These are phyloP conservation scores for Trichophyton equinum DNA, from an alignment of 2,329 filamentous ascomycete genomes.

Conservation along the genomic window DNA sequence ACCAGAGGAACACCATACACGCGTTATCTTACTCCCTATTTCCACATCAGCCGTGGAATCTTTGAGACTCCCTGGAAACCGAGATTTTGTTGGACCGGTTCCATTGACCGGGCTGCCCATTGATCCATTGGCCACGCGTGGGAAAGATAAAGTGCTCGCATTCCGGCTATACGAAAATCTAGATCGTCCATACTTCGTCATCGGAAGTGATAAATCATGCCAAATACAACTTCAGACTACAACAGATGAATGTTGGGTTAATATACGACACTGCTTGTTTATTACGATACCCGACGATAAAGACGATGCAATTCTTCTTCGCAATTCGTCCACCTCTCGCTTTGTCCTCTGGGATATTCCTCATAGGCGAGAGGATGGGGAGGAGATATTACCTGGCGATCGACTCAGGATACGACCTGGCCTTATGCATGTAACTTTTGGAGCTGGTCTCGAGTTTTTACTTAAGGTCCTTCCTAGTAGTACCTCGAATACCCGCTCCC, in stretches of 20 bases:
- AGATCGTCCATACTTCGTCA: not conserved
- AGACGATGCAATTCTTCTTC: not conserved
- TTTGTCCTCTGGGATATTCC: not conserved
- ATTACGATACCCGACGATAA: not conserved
- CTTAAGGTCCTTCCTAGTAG: not conserved
- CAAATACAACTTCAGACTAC: not conserved
- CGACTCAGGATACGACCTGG: not conserved
- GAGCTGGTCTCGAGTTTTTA: constrained; percentile 2
- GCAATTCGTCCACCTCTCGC: not conserved
- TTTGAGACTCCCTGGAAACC: not conserved
- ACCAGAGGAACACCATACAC: not conserved
- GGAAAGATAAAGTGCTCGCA: not conserved
- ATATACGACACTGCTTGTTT: not conserved
- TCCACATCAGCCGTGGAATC: not conserved
- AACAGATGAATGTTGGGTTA: constrained; percentile 3
- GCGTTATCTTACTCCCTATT: not conserved
- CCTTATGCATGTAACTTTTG: constrained; percentile 1
- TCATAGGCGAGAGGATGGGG: not conserved
- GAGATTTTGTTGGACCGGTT: not conserved
- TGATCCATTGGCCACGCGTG: not conserved
- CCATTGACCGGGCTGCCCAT: not conserved
- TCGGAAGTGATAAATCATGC: not conserved
- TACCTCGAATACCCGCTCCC: not conserved
- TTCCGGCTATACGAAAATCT: not conserved
- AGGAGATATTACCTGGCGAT: not conserved